Conservation (phyloP, 257 asterid species). For the Vinca minor region DNA sequence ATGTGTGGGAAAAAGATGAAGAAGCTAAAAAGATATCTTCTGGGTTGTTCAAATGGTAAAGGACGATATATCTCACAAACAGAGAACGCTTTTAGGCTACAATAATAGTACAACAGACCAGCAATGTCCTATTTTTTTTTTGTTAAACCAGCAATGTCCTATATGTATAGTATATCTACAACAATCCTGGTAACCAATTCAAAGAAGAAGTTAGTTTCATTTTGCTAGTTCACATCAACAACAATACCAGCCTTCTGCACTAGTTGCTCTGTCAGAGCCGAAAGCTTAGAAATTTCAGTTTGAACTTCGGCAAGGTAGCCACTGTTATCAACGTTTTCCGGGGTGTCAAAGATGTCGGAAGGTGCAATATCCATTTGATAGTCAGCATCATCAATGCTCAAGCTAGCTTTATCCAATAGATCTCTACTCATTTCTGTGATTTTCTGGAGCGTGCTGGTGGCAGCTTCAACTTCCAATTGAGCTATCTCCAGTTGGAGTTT, state of each 20-base stretch:
- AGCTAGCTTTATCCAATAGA: slow-evolving; percentile 40
- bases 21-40: no score
- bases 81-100: no score
- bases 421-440: slow-evolving; percentile 63
- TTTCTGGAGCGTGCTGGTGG: slow-evolving; percentile 50
- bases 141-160: no score
- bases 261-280: slow-evolving; percentile 55
- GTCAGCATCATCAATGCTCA: slow-evolving; percentile 33
- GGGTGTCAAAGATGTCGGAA: slow-evolving; percentile 16
- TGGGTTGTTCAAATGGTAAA: no score
- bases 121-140: no score
- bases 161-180: no score
- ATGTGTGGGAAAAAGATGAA: no score
- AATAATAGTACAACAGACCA: no score
- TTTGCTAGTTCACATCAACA: slow-evolving; percentile 10
- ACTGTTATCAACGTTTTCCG: not conserved
- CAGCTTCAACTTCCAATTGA: slow-evolving; percentile 73
- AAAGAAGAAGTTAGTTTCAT: not conserved
- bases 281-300: slow-evolving; percentile 54
- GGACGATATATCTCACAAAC: no score
- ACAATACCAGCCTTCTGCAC: slow-evolving; percentile 45
- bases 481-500: slow-evolving; percentile 64
- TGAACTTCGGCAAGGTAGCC: slow-evolving; percentile 35
- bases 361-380: slow-evolving; percentile 7
- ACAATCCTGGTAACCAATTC: slow-evolving; percentile 9